Evolutionary conservation across 139 green algal genomes (phyloP).

Genomic region (Tetradesmus lagerheimii): DNA sequence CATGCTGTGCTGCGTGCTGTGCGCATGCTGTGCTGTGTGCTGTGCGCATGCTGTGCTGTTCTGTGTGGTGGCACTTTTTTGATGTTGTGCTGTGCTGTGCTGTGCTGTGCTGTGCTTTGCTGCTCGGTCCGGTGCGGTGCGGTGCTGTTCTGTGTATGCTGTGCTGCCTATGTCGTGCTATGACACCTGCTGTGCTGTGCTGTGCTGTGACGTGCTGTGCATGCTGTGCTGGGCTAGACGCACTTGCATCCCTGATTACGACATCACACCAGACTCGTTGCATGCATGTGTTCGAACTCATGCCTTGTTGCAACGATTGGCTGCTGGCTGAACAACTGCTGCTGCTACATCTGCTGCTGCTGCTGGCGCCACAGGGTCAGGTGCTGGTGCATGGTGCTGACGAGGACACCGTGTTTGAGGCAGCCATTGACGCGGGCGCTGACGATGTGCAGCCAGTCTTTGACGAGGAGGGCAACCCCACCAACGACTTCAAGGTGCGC

Average conservation of each 20-base stretch:
- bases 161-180: background rate
- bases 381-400: conserved; percentile 54
- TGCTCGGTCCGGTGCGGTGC: background rate
- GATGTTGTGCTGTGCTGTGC: background rate
- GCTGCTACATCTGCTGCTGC: background rate
- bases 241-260: no score
- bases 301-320: no score
- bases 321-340: no score
- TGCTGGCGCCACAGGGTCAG: conserved; percentile 20
- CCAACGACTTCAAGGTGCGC: conserved; percentile 54
- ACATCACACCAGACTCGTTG: no score
- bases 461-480: conserved; percentile 60
- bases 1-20: background rate
- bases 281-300: background rate
- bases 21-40: background rate
- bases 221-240: background rate
- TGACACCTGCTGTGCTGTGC: background rate
- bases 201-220: background rate
- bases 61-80: no score
- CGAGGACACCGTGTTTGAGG: conserved; percentile 81
- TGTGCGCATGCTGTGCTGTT: no score
- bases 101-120: background rate
- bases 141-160: background rate
- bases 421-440: conserved; percentile 82
- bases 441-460: conserved; percentile 72